Evolutionary conservation across 441 rosid species (phyloP), one percentile per base, ranked within the genome.

Genomic region (Corymbia citriodora): DNA sequence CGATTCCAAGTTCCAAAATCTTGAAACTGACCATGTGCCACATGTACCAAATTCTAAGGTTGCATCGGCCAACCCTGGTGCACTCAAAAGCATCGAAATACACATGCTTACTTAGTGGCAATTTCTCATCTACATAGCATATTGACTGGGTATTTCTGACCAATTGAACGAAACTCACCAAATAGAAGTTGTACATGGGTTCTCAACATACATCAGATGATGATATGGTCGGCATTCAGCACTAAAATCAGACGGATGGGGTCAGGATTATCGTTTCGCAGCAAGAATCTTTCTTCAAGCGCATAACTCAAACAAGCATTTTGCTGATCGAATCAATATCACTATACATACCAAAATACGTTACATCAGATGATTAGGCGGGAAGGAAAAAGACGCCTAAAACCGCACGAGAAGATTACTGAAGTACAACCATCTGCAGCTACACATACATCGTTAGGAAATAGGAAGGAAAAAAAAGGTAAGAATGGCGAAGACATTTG

Each of bases 351-450:
- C 83, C 90, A 79, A 89, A 93, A 92, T 90, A 88, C 89, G 91
- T 93, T 93, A 91, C 92, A 93, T 88, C 87, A 70, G 90, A 93
- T 90, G 94, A 92, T 90, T 93, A 95, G 96, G 96, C 95, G 94
- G 94, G 90, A 91, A 87, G 89, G 93, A 94, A 93, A 93, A 90
- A 89, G 40, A 88, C 92, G 96, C 95, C 96, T 92, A 93, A 94
- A 92, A 65, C 93, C 90, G 90, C 63, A 89, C 92, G 93, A 90
- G 91, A 82, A 68, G 90, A 93, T 92, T 91, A 91, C 94, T 88
- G 54, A 88, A 92, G 92, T 53, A 92, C 55, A 89, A 81, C 85
- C 85, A 48, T 12, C 23, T 79, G 52, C 85, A 79, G 85, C 85
- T 40, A 74, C 85, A 45, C 52, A 45, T n/a, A 79, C 13, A 50